Evolutionary conservation across 164 flowering plant genomes (phyloP).

Genomic region (grape (Vitis vinifera)): ASM3070453v1 NC_081810.1:9341001-9341500

Average conservation of each 20-base stretch:
- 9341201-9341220: neutral
- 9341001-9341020: too few relatives aligned
- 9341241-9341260: constrained; percentile 76
- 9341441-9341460: too few relatives aligned
- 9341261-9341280: constrained; percentile 59
- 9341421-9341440: neutral
- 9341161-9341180: too few relatives aligned
- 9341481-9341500: constrained; percentile 4
- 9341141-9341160: too few relatives aligned
- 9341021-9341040: too few relatives aligned
- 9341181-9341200: neutral
- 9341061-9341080: too few relatives aligned
- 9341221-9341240: constrained; percentile 41
- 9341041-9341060: too few relatives aligned
- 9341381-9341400: neutral
- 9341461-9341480: neutral
- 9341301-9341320: constrained; percentile 89
- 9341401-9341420: neutral
- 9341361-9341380: too few relatives aligned
- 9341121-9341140: too few relatives aligned
- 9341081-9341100: too few relatives aligned
- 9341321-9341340: constrained; percentile 63
- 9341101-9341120: too few relatives aligned
- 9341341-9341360: neutral
- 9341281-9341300: constrained; percentile 63